A percentile compares a stretch with the other conserved stretches of the same genome.
Evolutionary conservation across 106 monocot species (phyloP).

Genomic region (Vanilla planifolia): DNA sequence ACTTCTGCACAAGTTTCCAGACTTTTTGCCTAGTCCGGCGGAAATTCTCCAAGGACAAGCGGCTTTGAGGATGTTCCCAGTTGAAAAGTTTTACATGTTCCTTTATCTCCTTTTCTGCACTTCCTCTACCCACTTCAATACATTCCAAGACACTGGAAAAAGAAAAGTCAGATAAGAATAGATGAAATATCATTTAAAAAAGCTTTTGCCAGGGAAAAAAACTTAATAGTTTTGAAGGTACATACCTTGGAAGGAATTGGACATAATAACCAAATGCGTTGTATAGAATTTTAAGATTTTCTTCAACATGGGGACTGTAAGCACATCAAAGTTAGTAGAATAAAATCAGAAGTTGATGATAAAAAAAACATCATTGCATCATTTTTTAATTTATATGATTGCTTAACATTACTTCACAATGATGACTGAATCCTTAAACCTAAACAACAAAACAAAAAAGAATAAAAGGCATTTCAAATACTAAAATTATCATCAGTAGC

Average conservation of each 20-base stretch:
- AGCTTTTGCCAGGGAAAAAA: neutral
- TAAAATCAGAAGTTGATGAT: neutral
- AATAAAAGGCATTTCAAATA: no score
- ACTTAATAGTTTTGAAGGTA: conserved; percentile 3
- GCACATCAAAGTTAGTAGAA: neutral
- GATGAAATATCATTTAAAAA: conserved; percentile 1
- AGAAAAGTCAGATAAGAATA: neutral
- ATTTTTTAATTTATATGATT: neutral
- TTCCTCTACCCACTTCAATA: conserved; percentile 42
- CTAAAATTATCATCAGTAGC: no score
- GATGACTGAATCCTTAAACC: neutral
- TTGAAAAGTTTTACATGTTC: conserved; percentile 56
- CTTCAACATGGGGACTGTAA: conserved; percentile 31
- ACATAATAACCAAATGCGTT: conserved; percentile 86
- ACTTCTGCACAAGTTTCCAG: conserved; percentile 65
- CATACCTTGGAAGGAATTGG: conserved; percentile 83
- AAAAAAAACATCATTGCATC: neutral
- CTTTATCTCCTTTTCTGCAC: conserved; percentile 60
- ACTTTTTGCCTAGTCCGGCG: conserved; percentile 57
- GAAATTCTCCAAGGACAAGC: conserved; percentile 50
- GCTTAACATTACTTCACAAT: no score
- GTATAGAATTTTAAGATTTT: conserved; percentile 69
- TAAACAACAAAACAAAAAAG: no score
- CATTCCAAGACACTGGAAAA: conserved; percentile 52
- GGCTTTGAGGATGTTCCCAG: conserved; percentile 45